Evolutionary conservation across 345 rosid genomes (phyloP), one percentile per base, ranked within the genome.

Genomic region (Salix viminalis): DNA sequence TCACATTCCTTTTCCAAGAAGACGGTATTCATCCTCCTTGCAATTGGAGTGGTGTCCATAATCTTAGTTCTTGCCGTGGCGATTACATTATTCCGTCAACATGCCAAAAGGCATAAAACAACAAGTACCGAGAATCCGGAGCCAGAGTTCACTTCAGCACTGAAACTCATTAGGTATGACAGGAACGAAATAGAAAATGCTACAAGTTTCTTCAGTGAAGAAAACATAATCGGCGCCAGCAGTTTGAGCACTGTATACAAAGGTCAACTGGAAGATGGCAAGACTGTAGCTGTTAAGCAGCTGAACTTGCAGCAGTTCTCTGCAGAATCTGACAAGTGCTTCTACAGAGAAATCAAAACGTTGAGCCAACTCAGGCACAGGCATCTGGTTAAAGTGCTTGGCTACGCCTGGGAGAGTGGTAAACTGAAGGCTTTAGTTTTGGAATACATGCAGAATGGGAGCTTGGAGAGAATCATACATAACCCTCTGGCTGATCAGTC

Each of bases 351-450:
- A 84, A 83, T 87, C 18, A 92, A 88, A 75, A 94, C 92, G 54
- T 80, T 92, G 77, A 85, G 90, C 80, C 86, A 83, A 58, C 69
- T 94, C 72, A 92, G 87, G 85, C 97, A 94, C 76, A 87, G 90
- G 19, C 92, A 91, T 82, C 82, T 94, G 44, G 97, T 85, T 67
- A 92, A 88, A 71, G 88, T 94, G 42, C 66, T 94, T 69, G 97
- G 98, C 23, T 94, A 86, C 76, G 91, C 98, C 67, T 94, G 98
- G 98, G 91, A 94, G 79, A 89, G 95, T 15, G 65, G 84, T 6
- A 94, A 90, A 75, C 87, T 92, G 65, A 94, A 92, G 81, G 97
- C 94, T 7, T 81, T 94, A 19, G 89, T 92, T 77, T 80, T 92
- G 72, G 90, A 92, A 34, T 91, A 83, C 76, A 89, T 92, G 97